These are phyloP conservation scores for Rhizopus arrhizus DNA, from an alignment of 371 early-diverging fungal species.

Conservation along the genomic window DNA sequence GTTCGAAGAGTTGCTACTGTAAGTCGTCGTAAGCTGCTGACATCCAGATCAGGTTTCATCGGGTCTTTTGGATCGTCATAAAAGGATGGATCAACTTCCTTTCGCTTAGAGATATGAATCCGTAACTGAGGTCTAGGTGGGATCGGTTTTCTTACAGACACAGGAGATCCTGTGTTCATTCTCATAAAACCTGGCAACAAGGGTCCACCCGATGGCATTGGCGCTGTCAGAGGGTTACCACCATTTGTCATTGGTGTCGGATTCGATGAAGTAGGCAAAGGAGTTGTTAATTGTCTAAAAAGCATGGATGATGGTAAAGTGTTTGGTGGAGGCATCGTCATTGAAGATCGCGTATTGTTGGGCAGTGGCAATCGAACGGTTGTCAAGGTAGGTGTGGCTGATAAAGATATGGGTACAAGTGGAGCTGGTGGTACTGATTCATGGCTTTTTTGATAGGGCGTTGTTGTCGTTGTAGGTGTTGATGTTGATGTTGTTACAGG, in stretches of 20 bases:
- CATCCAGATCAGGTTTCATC: conserved; percentile 45
- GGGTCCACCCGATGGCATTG: neutral
- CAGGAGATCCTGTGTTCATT: neutral
- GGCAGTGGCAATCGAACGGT: neutral
- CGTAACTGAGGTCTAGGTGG: conserved; percentile 34
- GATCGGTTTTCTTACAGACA: conserved; percentile 4
- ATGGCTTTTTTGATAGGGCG: neutral
- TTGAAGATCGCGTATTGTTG: neutral
- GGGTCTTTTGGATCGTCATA: conserved; percentile 39
- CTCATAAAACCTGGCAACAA: neutral
- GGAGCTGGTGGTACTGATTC: neutral
- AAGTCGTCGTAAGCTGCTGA: conserved; percentile 31
- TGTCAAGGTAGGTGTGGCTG: neutral
- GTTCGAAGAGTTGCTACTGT: conserved; percentile 40
- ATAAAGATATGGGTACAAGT: neutral
- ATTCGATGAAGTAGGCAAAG: neutral
- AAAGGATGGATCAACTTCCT: conserved; percentile 16
- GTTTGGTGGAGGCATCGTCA: neutral
- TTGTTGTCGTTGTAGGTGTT: neutral
- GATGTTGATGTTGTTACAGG: neutral
- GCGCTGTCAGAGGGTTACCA: neutral
- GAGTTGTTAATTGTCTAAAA: neutral
- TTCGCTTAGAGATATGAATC: conserved; percentile 26
- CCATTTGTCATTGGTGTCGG: neutral
- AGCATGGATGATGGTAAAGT: neutral